Base-by-base conservation (phyloP, 805 yeast genomes). In the Sugiyamaella floridensis region DNA sequence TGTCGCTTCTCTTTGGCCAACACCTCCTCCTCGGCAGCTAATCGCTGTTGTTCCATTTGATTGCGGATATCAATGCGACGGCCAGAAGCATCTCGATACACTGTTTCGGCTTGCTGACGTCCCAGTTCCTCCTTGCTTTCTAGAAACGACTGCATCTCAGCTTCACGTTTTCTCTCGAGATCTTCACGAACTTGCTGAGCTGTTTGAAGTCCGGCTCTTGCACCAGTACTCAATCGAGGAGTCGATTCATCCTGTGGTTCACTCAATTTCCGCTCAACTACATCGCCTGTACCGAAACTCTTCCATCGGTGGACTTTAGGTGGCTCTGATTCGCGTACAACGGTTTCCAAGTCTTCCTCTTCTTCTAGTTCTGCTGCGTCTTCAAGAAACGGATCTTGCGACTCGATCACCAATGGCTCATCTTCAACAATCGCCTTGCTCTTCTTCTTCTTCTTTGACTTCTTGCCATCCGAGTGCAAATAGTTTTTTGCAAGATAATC, bases 51-150 rank as follows among this genome's bases (percentile, higher is more conserved):
- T 22, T 64, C 65, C 42, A 65, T 59, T 48, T 58, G 47, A 29
- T 65, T 58, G 40, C 64, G 58, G 55, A 76, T 64, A 56, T 79
- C 76, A 2, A 83, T 68, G 18, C 70, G 72, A 32, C 77, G 69
- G 15, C 95, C 95, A 1, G 74, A 62, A 1, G 76, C 68, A 62
- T 86, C 92, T 72, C 93, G 76, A 58, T 78, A 79, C 1, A 83
- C 70, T 0, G 88, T 82, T 43, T 67, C 59, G 6, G 48, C 11
- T 22, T 45, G 26, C 19, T 50, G 43, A 11, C 32, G 28, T 65
- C 72, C 26, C 20, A 75, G 69, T 87, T 88, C 1, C 68, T 59
- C 4, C 72, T 63, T 59, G 81, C 87, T 72, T 86, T 75, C 60
- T 76, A 78, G 0, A 80, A 43, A 42, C 29, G 10, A 41, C 20